Conservation (phyloP, 192 early-diverging fungal species). For the Coemansia sp. region DNA sequence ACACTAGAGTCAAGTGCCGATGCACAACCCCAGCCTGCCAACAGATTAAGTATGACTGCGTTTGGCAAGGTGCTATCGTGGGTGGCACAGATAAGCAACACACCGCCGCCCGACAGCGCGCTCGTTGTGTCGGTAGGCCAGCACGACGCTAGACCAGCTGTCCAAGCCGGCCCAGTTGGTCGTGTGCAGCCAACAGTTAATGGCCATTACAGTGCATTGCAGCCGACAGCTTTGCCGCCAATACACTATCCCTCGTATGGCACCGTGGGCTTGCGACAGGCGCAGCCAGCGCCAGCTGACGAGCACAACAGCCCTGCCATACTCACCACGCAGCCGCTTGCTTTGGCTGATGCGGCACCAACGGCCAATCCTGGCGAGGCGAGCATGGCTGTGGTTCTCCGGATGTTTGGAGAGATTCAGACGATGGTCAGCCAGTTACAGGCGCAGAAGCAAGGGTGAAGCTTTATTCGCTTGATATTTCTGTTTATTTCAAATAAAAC, state of each 20-base stretch:
- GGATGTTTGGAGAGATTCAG: slow-evolving; percentile 39
- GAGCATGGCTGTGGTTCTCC: slow-evolving; percentile 24
- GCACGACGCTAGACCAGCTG: not conserved
- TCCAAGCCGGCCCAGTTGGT: not conserved
- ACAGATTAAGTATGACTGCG: slow-evolving; percentile 16
- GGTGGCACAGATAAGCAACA: slow-evolving; percentile 8
- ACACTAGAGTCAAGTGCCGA: not conserved
- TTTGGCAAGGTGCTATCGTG: slow-evolving; percentile 24
- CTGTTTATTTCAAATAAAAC: too few species aligned
- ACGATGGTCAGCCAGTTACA: slow-evolving; percentile 33
- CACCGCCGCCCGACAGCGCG: not conserved
- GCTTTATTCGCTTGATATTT: too few species aligned
- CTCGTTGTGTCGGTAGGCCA: not conserved
- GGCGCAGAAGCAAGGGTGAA: slow-evolving; percentile 5
- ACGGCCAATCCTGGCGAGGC: not conserved
- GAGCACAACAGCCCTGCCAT: not conserved
- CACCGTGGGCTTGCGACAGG: not conserved
- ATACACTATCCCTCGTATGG: too few species aligned
- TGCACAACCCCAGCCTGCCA: not conserved
- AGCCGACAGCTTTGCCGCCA: slow-evolving; percentile 15
- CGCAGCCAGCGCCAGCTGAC: not conserved
- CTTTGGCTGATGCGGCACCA: not conserved
- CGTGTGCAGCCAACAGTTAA: not conserved
- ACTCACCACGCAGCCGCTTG: not conserved
- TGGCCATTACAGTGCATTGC: slow-evolving; percentile 7